Base-by-base conservation (phyloP, 1,284 basidiomycete genomes). In the Peniophora sp. region DNA sequence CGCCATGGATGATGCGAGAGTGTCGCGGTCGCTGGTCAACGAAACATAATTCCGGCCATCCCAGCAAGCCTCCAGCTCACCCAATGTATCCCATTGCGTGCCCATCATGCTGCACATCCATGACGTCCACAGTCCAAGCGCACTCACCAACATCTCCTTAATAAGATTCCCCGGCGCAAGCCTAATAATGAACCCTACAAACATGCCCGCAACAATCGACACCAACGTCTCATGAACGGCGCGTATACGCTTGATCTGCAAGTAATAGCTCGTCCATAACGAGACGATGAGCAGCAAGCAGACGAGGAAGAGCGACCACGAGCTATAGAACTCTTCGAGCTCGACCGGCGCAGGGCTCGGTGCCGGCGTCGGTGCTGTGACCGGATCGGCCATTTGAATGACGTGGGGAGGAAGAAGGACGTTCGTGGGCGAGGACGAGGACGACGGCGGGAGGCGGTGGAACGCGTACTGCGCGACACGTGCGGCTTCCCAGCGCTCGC, bases 171-270 rank as follows among this genome's bases (percentile, higher is more conserved):
- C 94, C 0, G 96, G 95, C 1, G 90, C 85, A 34, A 99, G 73
- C 56, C 97, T 77, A 34, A 99, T 85, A 53, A 96, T 80, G 57
- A 97, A 73, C 0, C 96, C 96, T 45, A 99, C 96, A 49, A 92
- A 79, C 93, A 97, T 98, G 51, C 96, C 92, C 12, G 94, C 93
- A 63, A 96, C 86, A 57, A 98, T 92, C 38, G 96, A 92, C 20
- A 99, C 90, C 48, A 98, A 78, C 0, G 97, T 99, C 70, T 99
- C 97, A 63, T 99, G 95, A 16, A 99, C 82, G 12, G 93, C 90
- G 49, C 94, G 85, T 71, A 99, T 99, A 48, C 89, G 79, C 68
- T 95, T 94, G 64, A 98, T 89, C 75, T 97, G 95, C 17, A 99
- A 85, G 63, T 97, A 99, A 72, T 99, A 99, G 20, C 92, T 95